Evolutionary conservation across 208 protist genomes (phyloP).

Genomic region (Acanthamoeba triangularis): DNA sequence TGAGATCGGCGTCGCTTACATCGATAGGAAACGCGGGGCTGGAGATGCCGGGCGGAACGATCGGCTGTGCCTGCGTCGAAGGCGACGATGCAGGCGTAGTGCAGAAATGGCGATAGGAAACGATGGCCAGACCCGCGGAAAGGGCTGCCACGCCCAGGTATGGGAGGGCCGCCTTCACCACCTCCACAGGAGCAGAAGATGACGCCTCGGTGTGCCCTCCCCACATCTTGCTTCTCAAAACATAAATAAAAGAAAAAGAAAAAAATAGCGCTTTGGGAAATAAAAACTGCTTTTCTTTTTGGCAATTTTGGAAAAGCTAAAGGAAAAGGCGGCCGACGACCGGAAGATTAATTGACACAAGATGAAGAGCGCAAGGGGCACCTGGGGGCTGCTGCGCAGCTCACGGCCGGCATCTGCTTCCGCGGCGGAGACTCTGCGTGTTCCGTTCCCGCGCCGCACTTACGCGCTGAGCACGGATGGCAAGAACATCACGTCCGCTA

Average conservation of each 20-base stretch:
- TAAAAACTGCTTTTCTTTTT: neutral
- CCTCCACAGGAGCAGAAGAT: neutral
- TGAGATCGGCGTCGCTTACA: slow-evolving; percentile 6
- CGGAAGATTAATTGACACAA: neutral
- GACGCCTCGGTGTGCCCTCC: neutral
- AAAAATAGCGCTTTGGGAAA: neutral
- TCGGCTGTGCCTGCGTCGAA: neutral
- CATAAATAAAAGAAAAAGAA: too few relatives aligned
- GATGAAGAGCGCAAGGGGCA: neutral
- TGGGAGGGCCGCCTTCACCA: neutral
- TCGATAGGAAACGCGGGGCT: neutral
- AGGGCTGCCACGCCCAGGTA: slow-evolving; percentile 19
- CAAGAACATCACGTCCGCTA: neutral
- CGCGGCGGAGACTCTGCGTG: neutral
- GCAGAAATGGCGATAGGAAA: slow-evolving; percentile 14
- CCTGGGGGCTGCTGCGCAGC: neutral
- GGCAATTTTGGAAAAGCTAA: neutral
- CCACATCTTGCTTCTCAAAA: neutral
- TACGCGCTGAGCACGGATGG: slow-evolving; percentile 6
- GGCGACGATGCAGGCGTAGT: neutral
- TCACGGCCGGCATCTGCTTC: neutral
- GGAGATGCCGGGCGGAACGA: neutral
- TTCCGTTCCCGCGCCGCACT: neutral
- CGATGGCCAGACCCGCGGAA: neutral
- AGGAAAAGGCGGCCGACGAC: too few relatives aligned